Evolutionary conservation across 2,329 filamentous ascomycete species (phyloP), one percentile per base, ranked within the genome.

Genomic region (Beauveria bassiana): DNA sequence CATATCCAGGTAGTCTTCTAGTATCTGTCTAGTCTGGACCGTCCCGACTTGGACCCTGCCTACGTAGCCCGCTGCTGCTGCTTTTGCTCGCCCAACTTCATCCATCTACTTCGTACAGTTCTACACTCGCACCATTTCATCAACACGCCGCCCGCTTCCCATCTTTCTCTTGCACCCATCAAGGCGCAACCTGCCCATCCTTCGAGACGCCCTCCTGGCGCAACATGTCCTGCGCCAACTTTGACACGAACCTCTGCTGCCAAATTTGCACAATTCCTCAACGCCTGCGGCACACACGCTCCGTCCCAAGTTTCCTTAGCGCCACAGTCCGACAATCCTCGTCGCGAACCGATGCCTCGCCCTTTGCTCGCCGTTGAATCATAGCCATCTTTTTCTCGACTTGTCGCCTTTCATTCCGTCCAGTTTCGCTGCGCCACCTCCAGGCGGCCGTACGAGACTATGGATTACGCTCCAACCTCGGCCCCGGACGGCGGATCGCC

Each of bases 401-500:
- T 20, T 43, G 7, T 43, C 42, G 7, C 42, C n/a, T 43, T 43
- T 43, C 42, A 8, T 43, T 18, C 18, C 12, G 7, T n/a, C 31
- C 45, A 14, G 28, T 40, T 24, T 22, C 18, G 34, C 38, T 40
- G 47, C 47, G 14, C 16, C 31, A 40, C n/a, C 34, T 9, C 22
- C 22, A 34, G 61, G 42, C 55, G 52, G 53, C 55, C 45, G 42
- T 42, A 42, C 47, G 54, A 55, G 54, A 59, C 42, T 54, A 75
- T 74, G 73, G 71, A 74, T 42, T 66, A 64, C 38, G 63, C 66
- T 46, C 64, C 67, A 24, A 72, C 73, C 46, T 66, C 65, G 20
- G 71, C 69, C 40, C 69, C 74, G 18, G 71, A 72, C 57, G 77
- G 77, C 68, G 74, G 74, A 52, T 85, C 83, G 63, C 83, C 84